Evolutionary conservation across 441 rosid species (phyloP).

Genomic region (Viola pubescens): DNA sequence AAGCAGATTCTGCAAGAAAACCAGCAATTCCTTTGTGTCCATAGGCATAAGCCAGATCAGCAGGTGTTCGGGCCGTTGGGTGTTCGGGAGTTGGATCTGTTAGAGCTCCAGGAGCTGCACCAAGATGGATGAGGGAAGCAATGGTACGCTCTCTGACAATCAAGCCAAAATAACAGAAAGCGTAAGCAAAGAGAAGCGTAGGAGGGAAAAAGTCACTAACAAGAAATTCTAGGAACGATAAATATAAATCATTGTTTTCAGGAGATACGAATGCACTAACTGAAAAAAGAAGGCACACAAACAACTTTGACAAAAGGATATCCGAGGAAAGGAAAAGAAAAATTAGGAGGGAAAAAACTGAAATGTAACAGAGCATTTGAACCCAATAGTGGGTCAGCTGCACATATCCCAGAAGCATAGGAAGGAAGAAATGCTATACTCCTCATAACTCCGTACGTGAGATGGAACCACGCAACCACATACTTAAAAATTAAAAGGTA

Average conservation of each 20-base stretch:
- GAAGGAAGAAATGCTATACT: no score
- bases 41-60: conserved; percentile 75
- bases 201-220: neutral
- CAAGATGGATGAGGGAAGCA: conserved; percentile 68
- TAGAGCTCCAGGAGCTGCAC: conserved; percentile 75
- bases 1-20: conserved; percentile 71
- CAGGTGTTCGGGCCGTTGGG: conserved; percentile 70
- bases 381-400: no score
- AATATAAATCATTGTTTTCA: neutral
- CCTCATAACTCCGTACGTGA: no score
- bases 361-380: no score
- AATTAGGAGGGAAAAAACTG: no score
- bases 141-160: conserved; percentile 66
- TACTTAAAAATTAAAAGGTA: no score
- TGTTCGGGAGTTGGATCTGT: conserved; percentile 74
- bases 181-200: neutral
- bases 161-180: conserved; percentile 13
- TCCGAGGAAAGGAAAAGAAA: no score
- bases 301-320: neutral
- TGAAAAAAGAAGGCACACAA: no score
- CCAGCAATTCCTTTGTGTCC: conserved; percentile 93
- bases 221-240: conserved; percentile 1
- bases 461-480: no score
- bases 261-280: neutral
- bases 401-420: no score